Base-by-base conservation (phyloP, 306 rosid species). In the Oxytropis ochrocephala region DNA sequence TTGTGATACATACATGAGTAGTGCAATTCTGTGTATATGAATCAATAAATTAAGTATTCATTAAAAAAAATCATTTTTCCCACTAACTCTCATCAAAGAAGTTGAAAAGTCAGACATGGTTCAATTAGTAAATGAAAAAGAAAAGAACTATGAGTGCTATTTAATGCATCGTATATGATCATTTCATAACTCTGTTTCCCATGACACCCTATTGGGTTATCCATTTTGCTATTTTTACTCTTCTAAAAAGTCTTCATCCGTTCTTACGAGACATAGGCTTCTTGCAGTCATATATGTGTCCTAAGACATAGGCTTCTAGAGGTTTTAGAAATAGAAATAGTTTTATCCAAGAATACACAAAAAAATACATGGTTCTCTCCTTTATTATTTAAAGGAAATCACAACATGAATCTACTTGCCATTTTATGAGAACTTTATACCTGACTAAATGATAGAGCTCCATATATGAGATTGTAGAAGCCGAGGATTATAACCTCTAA, bases 401-500 rank as follows among this genome's bases (percentile, higher is more conserved):
- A 61, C 59, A 66, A 14, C 11, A 36, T 55, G 65, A 13, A 4
- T 70, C 47, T 29, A 63, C 17, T 27, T 54, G 55, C 46, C 67
- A 64, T 24, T 53, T 72, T 60, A 65, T 59, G 48, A 41, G 49
- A 70, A 55, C 36, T 62, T 72, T 67, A 75, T 79, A 94, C 98
- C 97, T 90, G 96, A 55, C 88, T 78, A 79, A 81, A 69, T 53
- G 98, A 87, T 50, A 94, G 74, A 61, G 78, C 52, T 11, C 85
- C 96, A 83, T 88, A 90, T 42, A 90, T 74, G 70, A 90, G 70
- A 82, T 86, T 90, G 89, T 82, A 94, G 83, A 70, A 94, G 44
- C 77, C 87, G n/a, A 18, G 96, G 89, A 50, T 60, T 76, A 72
- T 94, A 90, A 81, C 75, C 79, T 65, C 80, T 18, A 73, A 78